Percentiles rank a stretch among this genome's conserved stretches.
phyloP scores from a whole-genome alignment of 768 basidiomycete species.

The Lanmaoa rubissima region DNA sequence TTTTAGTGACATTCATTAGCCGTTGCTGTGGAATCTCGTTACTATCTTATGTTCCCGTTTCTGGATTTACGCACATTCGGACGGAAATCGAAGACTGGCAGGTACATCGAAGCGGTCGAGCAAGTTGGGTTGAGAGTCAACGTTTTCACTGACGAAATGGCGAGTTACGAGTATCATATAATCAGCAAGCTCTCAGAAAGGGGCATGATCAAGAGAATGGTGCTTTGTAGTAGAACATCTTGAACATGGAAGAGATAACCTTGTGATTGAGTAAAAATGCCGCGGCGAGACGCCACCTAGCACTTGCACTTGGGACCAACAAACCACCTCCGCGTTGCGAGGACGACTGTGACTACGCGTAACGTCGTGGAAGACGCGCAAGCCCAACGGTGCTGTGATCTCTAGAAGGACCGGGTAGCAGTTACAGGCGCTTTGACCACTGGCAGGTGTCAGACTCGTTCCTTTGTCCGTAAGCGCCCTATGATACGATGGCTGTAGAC shows the following conservation, averaged over 20 bases:
- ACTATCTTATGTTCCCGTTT: not conserved
- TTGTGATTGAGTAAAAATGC: constrained; percentile 2
- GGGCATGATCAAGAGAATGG: too few relatives aligned
- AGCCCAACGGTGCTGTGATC: not conserved
- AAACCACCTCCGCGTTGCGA: not conserved
- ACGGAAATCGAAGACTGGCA: not conserved
- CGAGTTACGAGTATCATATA: too few relatives aligned
- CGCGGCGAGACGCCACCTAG: constrained; percentile 8
- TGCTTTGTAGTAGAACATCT: not conserved
- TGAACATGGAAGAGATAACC: not conserved
- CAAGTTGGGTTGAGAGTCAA: too few relatives aligned
- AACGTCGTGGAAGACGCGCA: not conserved
- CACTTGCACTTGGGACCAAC: not conserved
- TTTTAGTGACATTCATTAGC: not conserved
- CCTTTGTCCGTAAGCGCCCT: not conserved
- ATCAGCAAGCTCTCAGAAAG: too few relatives aligned
- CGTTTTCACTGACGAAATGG: not conserved
- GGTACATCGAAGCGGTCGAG: not conserved
- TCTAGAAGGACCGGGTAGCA: not conserved
- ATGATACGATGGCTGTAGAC: constrained; percentile 10
- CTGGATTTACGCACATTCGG: not conserved
- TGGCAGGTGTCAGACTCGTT: constrained; percentile 6
- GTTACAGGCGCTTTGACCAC: constrained; percentile 15
- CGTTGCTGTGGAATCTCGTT: not conserved
- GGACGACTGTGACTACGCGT: not conserved